A percentile compares a stretch with the other conserved stretches of the same genome.
phyloP scores from a whole-genome alignment of 2,329 filamentous ascomycete species.

The Aspergillus viridinutans region DNA sequence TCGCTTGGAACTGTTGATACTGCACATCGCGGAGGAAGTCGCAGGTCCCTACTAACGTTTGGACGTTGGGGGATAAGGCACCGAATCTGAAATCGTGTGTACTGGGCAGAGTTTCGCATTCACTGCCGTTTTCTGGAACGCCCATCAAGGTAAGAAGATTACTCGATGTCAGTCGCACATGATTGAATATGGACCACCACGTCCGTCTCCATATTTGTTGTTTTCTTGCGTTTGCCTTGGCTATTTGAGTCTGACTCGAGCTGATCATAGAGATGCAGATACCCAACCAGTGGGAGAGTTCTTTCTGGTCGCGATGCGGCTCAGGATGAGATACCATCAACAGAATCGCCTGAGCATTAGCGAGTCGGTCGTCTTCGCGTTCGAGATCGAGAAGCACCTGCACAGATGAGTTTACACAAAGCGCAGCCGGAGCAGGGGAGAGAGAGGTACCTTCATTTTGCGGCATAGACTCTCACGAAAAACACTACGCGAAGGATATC shows the following conservation, averaged over 20 bases:
- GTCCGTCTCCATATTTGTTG: constrained; percentile 4
- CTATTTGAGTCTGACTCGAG: background rate
- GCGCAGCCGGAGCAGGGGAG: background rate
- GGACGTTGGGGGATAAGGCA: background rate
- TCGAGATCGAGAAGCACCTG: constrained; percentile 4
- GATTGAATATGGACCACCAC: constrained; percentile 7
- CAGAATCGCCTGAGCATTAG: constrained; percentile 1
- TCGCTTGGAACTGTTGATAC: constrained; percentile 4
- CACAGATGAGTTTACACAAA: background rate
- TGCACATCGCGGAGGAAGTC: constrained; percentile 6
- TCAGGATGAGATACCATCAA: constrained; percentile 4
- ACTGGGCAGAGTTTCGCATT: background rate
- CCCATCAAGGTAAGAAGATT: constrained; percentile 2
- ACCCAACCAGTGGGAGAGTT: constrained; percentile 4
- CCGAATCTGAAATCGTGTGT: constrained; percentile 4
- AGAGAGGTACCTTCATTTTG: background rate
- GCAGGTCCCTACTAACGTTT: background rate
- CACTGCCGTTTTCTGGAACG: background rate
- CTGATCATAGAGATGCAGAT: constrained; percentile 5
- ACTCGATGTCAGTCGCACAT: constrained; percentile 1
- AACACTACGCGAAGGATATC: constrained; percentile 2
- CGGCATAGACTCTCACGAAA: background rate
- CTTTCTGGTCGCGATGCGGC: constrained; percentile 1
- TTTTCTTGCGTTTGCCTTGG: background rate
- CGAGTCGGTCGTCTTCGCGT: constrained; percentile 6